Evolutionary conservation across 108 stramenopile genomes (phyloP).

Genomic region (Cafeteria roenbergensis): DNA sequence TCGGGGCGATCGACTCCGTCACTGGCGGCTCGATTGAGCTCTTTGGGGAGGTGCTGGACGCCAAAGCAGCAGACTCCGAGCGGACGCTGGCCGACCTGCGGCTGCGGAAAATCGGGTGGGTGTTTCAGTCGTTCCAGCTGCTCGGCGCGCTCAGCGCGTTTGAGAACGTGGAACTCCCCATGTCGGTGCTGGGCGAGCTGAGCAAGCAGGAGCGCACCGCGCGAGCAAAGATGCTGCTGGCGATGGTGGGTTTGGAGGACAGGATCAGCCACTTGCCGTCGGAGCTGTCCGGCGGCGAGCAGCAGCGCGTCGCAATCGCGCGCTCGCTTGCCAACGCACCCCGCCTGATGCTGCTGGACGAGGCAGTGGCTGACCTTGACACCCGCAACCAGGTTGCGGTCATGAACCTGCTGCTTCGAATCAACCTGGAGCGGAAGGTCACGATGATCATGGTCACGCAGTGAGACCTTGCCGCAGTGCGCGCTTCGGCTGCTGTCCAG

Average conservation of each 20-base stretch:
- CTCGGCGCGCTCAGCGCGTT: background rate
- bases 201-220: background rate
- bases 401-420: slow-evolving; percentile 1
- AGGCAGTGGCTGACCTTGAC: slow-evolving; percentile 68
- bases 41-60: background rate
- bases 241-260: background rate
- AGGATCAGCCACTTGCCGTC: slow-evolving; percentile 55
- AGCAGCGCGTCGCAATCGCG: slow-evolving; percentile 60
- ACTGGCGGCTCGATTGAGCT: background rate
- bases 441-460: slow-evolving; percentile 1
- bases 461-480: too few species aligned
- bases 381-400: background rate
- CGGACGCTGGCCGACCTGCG: background rate
- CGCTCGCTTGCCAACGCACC: slow-evolving; percentile 83
- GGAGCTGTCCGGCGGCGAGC: slow-evolving; percentile 64
- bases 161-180: slow-evolving; percentile 1
- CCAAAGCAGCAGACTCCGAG: background rate
- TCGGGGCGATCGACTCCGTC: background rate
- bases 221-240: background rate
- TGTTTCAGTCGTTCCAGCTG: background rate
- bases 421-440: background rate
- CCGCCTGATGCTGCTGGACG: slow-evolving; percentile 72
- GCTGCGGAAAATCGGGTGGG: background rate
- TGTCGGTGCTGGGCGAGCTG: background rate
- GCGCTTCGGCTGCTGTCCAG: too few species aligned